phyloP scores from a whole-genome alignment of 2,329 filamentous ascomycete species.

The Pseudopyricularia cyperi region DNA sequence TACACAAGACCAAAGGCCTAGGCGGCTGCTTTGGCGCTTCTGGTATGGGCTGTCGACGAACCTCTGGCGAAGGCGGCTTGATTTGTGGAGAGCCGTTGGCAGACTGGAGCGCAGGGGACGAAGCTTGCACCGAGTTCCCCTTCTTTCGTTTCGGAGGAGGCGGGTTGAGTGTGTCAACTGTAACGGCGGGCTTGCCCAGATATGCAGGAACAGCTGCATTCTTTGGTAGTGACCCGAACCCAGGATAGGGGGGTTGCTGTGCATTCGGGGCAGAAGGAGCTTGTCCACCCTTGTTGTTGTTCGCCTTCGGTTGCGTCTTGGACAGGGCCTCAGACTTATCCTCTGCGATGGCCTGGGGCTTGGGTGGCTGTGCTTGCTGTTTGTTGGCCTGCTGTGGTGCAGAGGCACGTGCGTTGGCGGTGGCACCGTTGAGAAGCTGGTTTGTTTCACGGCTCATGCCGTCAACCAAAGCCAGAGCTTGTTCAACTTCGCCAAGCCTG shows the following conservation, averaged over 20 bases:
- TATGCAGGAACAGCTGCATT: conserved; percentile 28
- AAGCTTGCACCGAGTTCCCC: conserved; percentile 20
- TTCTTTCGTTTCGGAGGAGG: conserved; percentile 45
- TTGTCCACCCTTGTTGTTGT: conserved; percentile 34
- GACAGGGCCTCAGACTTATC: conserved; percentile 36
- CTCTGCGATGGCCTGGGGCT: conserved; percentile 28
- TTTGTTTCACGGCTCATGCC: conserved; percentile 25
- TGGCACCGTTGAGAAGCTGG: background rate
- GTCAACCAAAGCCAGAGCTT: conserved; percentile 31
- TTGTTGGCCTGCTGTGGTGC: conserved; percentile 12
- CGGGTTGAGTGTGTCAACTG: conserved; percentile 38
- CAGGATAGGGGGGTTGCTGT: conserved; percentile 34
- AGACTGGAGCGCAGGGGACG: conserved; percentile 21
- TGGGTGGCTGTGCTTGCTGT: conserved; percentile 15
- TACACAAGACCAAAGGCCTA: conserved; percentile 34
- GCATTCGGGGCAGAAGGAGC: conserved; percentile 44
- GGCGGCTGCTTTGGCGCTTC: conserved; percentile 17
- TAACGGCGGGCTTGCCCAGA: conserved; percentile 35
- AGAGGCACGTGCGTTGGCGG: conserved; percentile 11
- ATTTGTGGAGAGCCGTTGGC: conserved; percentile 31
- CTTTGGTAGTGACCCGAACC: background rate
- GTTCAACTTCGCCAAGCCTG: conserved; percentile 34
- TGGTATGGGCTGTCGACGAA: conserved; percentile 20
- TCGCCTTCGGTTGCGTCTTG: conserved; percentile 30
- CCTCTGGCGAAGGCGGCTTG: conserved; percentile 34